phyloP scores from a whole-genome alignment of 1,284 basidiomycete genomes.

The Schizopora paradoxa region DNA sequence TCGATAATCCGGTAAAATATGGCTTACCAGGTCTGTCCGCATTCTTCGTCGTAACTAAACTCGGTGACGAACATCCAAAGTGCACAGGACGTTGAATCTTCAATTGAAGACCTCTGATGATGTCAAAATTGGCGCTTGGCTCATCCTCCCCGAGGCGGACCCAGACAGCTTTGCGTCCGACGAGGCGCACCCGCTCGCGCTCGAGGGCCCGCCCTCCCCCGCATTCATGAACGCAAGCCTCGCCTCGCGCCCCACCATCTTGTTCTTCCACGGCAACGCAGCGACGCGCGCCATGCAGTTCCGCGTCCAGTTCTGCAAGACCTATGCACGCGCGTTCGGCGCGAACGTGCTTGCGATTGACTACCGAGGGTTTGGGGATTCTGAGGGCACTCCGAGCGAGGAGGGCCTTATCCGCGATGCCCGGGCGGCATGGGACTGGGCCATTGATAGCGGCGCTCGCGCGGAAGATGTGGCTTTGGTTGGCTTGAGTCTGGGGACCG shows the following conservation, averaged over 20 bases:
- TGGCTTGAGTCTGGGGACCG: constrained; percentile 83
- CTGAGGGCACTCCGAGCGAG: constrained; percentile 73
- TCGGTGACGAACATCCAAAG: constrained; percentile 7
- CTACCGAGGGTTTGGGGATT: constrained; percentile 92
- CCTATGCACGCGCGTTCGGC: constrained; percentile 55
- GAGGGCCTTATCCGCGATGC: constrained; percentile 74
- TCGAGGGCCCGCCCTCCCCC: constrained; percentile 26
- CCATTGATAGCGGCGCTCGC: constrained; percentile 52
- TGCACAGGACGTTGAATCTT: constrained; percentile 64
- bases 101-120: constrained; percentile 72
- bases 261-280: constrained; percentile 91
- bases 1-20: constrained; percentile 65
- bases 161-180: constrained; percentile 45
- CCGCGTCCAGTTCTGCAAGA: constrained; percentile 59
- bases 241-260: constrained; percentile 60
- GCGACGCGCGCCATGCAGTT: constrained; percentile 65
- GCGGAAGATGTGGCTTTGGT: constrained; percentile 62
- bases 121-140: constrained; percentile 83
- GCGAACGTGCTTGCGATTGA: constrained; percentile 83
- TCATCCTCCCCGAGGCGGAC: constrained; percentile 69
- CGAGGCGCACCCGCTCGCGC: constrained; percentile 22
- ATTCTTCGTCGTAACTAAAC: neutral
- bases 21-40: constrained; percentile 67
- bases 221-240: constrained; percentile 45
- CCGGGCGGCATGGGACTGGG: constrained; percentile 76